phyloP scores from a whole-genome alignment of 2,329 filamentous ascomycete species.

The Xylariaceae sp. region DNA sequence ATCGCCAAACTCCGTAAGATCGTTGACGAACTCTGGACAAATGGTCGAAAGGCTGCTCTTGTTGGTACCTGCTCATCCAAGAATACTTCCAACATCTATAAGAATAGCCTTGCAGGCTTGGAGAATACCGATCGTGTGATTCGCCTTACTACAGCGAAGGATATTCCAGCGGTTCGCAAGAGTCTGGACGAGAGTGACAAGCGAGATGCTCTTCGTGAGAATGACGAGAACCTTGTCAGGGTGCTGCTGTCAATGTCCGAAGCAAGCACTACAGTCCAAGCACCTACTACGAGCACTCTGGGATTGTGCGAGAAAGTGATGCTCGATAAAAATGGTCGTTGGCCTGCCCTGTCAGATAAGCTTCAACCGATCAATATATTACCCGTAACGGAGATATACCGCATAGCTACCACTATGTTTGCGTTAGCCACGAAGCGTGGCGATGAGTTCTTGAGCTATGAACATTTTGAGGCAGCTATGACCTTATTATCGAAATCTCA shows the following conservation, averaged over 20 bases:
- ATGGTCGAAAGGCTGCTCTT: conserved; percentile 69
- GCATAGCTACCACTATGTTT: conserved; percentile 28
- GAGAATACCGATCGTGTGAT: conserved; percentile 35
- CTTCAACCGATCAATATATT: conserved; percentile 19
- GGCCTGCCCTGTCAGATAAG: conserved; percentile 3
- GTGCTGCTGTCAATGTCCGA: conserved; percentile 23
- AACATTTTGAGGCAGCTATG: conserved; percentile 16
- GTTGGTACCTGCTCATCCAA: conserved; percentile 70
- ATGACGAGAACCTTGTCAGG: conserved; percentile 26
- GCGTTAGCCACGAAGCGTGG: conserved; percentile 14
- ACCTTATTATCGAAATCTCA: background rate
- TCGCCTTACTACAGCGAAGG: conserved; percentile 17
- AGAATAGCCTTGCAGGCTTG: conserved; percentile 36
- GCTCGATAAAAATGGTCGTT: background rate
- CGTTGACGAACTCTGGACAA: conserved; percentile 67
- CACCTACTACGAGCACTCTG: conserved; percentile 10
- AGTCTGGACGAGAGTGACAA: conserved; percentile 10
- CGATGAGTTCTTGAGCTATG: conserved; percentile 14
- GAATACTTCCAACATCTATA: conserved; percentile 43
- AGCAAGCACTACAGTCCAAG: background rate
- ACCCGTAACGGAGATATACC: conserved; percentile 25
- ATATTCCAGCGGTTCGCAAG: background rate
- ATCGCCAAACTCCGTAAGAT: conserved; percentile 66
- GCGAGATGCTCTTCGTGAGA: conserved; percentile 24
- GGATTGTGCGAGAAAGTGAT: conserved; percentile 12